Conservation (phyloP, 352 stramenopile species). For the Blastocystis sp. region DNA sequence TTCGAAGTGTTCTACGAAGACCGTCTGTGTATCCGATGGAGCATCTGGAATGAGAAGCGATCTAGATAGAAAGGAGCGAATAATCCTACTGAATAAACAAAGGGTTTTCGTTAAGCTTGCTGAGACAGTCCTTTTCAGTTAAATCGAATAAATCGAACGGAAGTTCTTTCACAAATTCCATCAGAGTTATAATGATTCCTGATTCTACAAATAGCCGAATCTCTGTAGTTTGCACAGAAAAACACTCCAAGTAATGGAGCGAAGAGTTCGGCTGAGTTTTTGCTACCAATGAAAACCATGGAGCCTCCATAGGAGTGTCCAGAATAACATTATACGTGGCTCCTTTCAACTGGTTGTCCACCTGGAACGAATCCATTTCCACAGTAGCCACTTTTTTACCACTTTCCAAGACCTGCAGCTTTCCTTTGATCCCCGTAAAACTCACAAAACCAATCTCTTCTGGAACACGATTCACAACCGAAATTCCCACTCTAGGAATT, state of each 20-base stretch:
- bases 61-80: background rate
- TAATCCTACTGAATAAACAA: slow-evolving; percentile 7
- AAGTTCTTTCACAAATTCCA: background rate
- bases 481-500: background rate
- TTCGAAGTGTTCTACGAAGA: background rate
- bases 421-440: background rate
- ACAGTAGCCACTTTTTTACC: background rate
- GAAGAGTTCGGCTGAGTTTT: background rate
- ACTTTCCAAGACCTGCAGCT: background rate
- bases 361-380: slow-evolving; percentile 19
- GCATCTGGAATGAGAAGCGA: background rate
- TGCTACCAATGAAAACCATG: background rate
- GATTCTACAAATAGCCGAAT: background rate
- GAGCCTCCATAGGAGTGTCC: background rate
- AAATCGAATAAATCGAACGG: background rate
- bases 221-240: background rate
- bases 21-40: background rate
- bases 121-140: background rate
- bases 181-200: background rate
- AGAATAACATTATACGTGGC: background rate
- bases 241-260: background rate
- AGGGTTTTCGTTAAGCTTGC: background rate
- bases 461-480: background rate
- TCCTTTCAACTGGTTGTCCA: slow-evolving; percentile 18
- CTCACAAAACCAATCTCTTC: background rate